phyloP scores from a whole-genome alignment of 202 grass and related monocot genomes.

The Panicum hallii region DNA sequence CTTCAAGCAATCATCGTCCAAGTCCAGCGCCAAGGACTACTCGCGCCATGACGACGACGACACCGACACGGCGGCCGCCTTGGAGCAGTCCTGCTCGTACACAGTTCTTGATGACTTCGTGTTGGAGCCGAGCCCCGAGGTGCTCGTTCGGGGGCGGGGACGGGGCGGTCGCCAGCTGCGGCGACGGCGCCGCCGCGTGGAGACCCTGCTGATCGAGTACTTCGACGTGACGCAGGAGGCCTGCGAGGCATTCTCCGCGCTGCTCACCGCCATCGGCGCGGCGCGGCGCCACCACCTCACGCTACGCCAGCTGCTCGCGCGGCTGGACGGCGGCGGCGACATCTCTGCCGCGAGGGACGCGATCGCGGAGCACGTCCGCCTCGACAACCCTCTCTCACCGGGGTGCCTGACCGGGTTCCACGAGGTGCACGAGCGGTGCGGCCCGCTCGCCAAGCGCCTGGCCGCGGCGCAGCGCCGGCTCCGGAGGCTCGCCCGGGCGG shows the following conservation, averaged over 20 bases:
- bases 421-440: slow-evolving; percentile 51
- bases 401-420: slow-evolving; percentile 47
- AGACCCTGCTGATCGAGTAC: slow-evolving; percentile 61
- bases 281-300: slow-evolving; percentile 60
- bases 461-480: slow-evolving; percentile 43
- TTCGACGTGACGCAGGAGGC: slow-evolving; percentile 71
- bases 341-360: neutral
- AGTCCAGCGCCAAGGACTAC: neutral
- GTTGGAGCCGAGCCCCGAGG: slow-evolving; percentile 68
- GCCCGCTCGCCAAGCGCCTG: slow-evolving; percentile 54
- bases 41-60: neutral
- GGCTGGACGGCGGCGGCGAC: slow-evolving; percentile 3
- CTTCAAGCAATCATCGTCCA: slow-evolving; percentile 15
- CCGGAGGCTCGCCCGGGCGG: slow-evolving; percentile 30
- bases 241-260: slow-evolving; percentile 63
- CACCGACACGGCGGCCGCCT: neutral
- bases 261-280: slow-evolving; percentile 54
- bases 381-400: slow-evolving; percentile 68
- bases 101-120: slow-evolving; percentile 58
- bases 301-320: slow-evolving; percentile 53
- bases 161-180: neutral
- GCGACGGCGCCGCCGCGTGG: slow-evolving; percentile 4
- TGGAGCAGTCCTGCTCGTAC: slow-evolving; percentile 52
- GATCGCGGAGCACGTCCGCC: slow-evolving; percentile 45
- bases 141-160: neutral